Evolutionary conservation across 352 stramenopile species (phyloP).

Genomic region (Phytophthora citricola): DNA sequence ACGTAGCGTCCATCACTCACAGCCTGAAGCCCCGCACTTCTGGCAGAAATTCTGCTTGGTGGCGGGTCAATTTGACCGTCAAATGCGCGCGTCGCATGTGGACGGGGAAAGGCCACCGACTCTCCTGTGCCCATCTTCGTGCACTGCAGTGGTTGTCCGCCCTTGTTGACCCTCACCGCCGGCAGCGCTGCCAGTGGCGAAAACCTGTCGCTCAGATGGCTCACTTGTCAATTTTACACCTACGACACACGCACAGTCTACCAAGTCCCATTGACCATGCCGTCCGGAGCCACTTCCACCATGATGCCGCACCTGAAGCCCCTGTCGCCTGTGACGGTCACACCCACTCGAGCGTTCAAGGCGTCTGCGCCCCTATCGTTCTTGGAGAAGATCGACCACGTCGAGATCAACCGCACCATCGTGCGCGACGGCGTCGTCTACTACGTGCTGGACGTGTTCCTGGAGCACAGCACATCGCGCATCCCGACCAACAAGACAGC

Average conservation of each 20-base stretch:
- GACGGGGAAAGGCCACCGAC: conserved; percentile 15
- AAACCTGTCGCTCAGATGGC: conserved; percentile 20
- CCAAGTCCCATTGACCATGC: conserved; percentile 25
- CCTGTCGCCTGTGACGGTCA: conserved; percentile 34
- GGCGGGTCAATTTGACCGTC: too few relatives aligned
- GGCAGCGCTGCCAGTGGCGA: conserved; percentile 25
- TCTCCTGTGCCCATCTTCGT: conserved; percentile 1
- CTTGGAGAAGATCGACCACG: conserved; percentile 47
- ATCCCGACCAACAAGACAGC: conserved; percentile 62
- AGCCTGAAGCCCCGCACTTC: too few relatives aligned
- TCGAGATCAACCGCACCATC: conserved; percentile 51
- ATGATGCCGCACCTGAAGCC: conserved; percentile 30
- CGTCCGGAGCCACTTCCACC: conserved; percentile 24
- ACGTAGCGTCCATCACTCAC: too few relatives aligned
- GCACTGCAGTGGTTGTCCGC: conserved; percentile 23
- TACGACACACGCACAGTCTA: conserved; percentile 8
- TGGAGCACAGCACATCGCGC: conserved; percentile 58
- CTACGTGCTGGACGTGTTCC: conserved; percentile 65
- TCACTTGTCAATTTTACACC: conserved; percentile 47
- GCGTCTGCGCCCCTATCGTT: conserved; percentile 39
- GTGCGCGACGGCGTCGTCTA: conserved; percentile 51
- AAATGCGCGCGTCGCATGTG: conserved; percentile 31
- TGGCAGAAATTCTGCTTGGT: too few relatives aligned
- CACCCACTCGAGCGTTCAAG: conserved; percentile 32
- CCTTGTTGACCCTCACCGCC: conserved; percentile 23